Evolutionary conservation across 2,329 filamentous ascomycete genomes (phyloP).

Genomic region (Aspergillaceae sp.): DNA sequence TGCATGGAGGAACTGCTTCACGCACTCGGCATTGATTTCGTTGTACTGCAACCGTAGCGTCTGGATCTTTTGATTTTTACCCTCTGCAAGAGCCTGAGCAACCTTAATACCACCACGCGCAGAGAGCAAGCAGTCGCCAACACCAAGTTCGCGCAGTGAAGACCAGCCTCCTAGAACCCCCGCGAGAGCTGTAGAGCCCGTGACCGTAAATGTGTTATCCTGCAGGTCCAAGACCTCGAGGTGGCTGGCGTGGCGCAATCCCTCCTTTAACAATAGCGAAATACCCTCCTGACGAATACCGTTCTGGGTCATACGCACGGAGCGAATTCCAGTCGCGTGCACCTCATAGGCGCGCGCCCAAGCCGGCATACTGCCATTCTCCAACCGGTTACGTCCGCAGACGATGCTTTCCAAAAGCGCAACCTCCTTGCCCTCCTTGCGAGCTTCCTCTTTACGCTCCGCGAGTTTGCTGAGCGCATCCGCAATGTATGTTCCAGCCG

Average conservation of each 20-base stretch:
- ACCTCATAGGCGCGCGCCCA: conserved; percentile 85
- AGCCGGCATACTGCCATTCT: conserved; percentile 91
- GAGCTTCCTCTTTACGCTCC: conserved; percentile 68
- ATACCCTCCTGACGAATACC: conserved; percentile 94
- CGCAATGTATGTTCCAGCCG: conserved; percentile 80
- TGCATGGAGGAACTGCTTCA: conserved; percentile 63
- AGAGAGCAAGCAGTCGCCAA: conserved; percentile 79
- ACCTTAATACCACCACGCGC: conserved; percentile 68
- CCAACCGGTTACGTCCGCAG: conserved; percentile 89
- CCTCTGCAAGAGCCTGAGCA: conserved; percentile 62
- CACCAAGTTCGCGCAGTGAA: conserved; percentile 69
- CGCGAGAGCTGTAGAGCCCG: conserved; percentile 70
- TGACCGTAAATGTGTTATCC: conserved; percentile 90
- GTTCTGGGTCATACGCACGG: conserved; percentile 96
- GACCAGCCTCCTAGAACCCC: conserved; percentile 67
- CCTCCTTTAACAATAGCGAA: conserved; percentile 66
- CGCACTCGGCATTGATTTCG: conserved; percentile 71
- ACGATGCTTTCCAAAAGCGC: conserved; percentile 91
- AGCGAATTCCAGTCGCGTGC: conserved; percentile 66
- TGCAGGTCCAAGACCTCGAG: conserved; percentile 81
- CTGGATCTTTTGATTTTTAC: conserved; percentile 70
- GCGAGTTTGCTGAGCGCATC: conserved; percentile 78
- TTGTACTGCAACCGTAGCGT: conserved; percentile 84
- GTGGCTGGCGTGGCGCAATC: conserved; percentile 59
- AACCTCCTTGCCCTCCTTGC: conserved; percentile 54